These are phyloP conservation scores for Diaporthe nobilis DNA, from an alignment of 2,329 filamentous ascomycete genomes.

Conservation along the genomic window DNA sequence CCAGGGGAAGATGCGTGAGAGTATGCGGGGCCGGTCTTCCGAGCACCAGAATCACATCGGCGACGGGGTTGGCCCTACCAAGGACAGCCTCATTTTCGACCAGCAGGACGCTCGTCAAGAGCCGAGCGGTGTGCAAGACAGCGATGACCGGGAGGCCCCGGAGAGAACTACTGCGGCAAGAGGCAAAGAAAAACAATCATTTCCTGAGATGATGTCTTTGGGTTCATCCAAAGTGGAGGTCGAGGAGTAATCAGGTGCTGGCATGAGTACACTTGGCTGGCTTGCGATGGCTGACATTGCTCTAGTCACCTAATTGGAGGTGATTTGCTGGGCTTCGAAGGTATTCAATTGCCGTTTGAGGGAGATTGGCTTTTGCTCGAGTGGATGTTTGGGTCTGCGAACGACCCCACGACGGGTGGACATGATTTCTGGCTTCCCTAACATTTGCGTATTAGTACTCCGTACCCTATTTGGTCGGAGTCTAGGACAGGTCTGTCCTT, in stretches of 20 bases:
- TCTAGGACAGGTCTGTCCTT: not conserved
- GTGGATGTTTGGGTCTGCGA: not conserved
- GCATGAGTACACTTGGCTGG: not conserved
- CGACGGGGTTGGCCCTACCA: not conserved
- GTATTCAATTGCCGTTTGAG: not conserved
- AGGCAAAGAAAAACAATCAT: not conserved
- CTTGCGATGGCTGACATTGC: not conserved
- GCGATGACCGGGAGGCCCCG: not conserved
- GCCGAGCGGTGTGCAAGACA: no score
- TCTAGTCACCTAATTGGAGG: not conserved
- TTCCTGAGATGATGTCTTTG: not conserved
- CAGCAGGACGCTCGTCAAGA: not conserved
- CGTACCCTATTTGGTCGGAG: not conserved
- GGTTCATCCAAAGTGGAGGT: not conserved
- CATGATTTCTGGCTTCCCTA: not conserved
- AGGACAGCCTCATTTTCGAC: not conserved
- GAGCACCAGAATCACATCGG: not conserved
- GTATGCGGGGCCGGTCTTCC: not conserved
- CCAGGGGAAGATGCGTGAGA: not conserved
- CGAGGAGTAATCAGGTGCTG: not conserved
- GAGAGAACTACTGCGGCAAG: no score
- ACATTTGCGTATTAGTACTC: not conserved
- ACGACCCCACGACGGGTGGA: not conserved
- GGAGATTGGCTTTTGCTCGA: not conserved
- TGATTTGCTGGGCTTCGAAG: not conserved